Base-by-base conservation (phyloP, 169 alveolate species). In the Plasmodium relictum region DNA sequence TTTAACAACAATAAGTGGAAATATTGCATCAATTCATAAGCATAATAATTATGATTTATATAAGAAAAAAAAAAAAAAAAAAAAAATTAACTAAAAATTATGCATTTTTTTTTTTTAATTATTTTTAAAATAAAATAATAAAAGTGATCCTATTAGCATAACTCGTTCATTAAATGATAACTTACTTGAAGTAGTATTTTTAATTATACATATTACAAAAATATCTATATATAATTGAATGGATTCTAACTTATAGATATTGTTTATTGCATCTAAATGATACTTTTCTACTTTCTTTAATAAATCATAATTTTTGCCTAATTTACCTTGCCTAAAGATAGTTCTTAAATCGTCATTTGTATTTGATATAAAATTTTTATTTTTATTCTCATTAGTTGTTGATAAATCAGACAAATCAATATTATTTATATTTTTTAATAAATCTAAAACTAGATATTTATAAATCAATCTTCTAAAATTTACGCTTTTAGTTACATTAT, bases 361-460 rank as follows among this genome's bases (percentile, higher is more conserved):
- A 66, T 18, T 12, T 4, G 37, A 9, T 12, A 14, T 78, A 18
- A 37, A 37, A 63, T 63, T 6, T 63, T 14, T n/a, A 14, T 31
- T 50, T 12, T 12, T 63, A 63, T 26, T 37, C 52, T 7, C 73
- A 26, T 63, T 18, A 37, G 22, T 9, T 63, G 52, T 26, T 26
- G 22, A 37, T 12, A 41, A 58, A 58, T 31, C 39, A 1, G 39
- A 31, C 3, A 71, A 71, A 22, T 71, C 48, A 24, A 42, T 24
- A 20, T 31, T 20, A 5, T 70, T 50, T 63, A 37, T 18, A 42
- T 78, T 78, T 14, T 41, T 42, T 63, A 78, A 78, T 65, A 78
- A 50, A n/a, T 78, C 89, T 44, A 78, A 58, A n/a, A 78, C 26
- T 37, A 78, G 44, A 58, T 63, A 78, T 44, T 78, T 78, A 42